Base-by-base conservation (phyloP, 495 filamentous ascomycete genomes). In the Oleoguttula mirabilis region DNA sequence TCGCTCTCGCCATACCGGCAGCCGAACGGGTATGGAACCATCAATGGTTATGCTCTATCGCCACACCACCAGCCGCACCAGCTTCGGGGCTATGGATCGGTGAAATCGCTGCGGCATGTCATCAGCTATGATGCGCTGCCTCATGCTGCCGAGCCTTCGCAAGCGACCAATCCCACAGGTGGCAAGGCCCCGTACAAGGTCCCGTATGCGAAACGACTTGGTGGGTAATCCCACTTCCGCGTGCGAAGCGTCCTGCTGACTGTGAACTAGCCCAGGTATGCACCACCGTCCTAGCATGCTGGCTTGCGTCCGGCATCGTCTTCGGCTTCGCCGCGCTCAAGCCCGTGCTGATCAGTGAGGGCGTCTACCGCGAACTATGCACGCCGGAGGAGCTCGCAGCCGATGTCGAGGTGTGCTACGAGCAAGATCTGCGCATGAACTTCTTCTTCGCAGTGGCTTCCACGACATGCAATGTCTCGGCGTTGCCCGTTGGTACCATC, bases 291-390 rank as follows among this genome's bases (percentile, higher is more conserved):
- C 50, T 87, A 2, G 86, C 84, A 56, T 94, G 86, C 61, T 75
- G 94, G 36, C 70, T 92, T 24, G 72, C 82, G 1, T 79, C 82
- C 10, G 84, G 84, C 8, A 61, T 86, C 32, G 77, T 92, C 16
- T 92, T 92, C 56, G 80, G 80, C 17, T 92, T 84, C 60, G 84
- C 84, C 25, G 84, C 84, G 21, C 62, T 92, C 40, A 92, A 92
- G 56, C 83, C 84, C 2, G 76, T 90, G 2, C 65, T 92, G 39
- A 80, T 88, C 43, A 57, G 65, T 37, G 80, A 88, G 60, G 77
- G 76, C 0, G 82, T 85, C 21, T 92, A 88, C 53, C 63, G 65
- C 28, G 63, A 82, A 22, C 55, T 65, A 0, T 92, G 84, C 51
- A 67, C 66, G 0, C 43, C 59, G 2, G 65, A 75, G 16, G 73